phyloP scores from a whole-genome alignment of 108 stramenopile species.

The Nitzschia sp. region DNA sequence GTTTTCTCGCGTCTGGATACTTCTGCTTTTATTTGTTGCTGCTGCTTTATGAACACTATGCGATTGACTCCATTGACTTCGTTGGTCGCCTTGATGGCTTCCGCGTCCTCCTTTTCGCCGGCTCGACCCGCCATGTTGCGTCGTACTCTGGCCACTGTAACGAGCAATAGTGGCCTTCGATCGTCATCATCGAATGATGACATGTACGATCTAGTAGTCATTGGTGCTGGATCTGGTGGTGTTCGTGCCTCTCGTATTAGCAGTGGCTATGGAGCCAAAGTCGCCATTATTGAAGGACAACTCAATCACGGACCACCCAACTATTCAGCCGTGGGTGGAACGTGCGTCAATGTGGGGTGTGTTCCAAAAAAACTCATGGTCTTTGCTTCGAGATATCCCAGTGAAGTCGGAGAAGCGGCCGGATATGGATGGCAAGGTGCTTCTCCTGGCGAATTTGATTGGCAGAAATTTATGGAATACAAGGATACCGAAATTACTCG shows the following conservation, averaged over 20 bases:
- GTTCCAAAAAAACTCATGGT: conserved; percentile 67
- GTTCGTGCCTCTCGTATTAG: conserved; percentile 74
- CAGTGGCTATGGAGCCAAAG: conserved; percentile 84
- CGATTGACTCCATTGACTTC: conserved; percentile 10
- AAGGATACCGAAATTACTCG: conserved; percentile 65
- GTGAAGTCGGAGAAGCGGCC: conserved; percentile 49
- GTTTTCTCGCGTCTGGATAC: not conserved
- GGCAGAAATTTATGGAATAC: conserved; percentile 61
- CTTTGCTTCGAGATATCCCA: conserved; percentile 64
- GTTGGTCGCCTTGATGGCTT: conserved; percentile 2
- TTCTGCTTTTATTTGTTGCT: not conserved
- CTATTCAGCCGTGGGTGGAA: conserved; percentile 80
- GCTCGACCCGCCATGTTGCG: not conserved
- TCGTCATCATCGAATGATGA: not conserved
- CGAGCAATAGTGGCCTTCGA: not conserved
- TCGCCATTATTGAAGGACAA: conserved; percentile 82
- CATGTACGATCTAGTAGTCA: conserved; percentile 70
- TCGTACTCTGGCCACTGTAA: conserved; percentile 1
- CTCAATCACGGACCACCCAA: conserved; percentile 42
- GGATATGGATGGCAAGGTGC: conserved; percentile 74
- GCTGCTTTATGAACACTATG: not conserved
- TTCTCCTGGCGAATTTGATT: conserved; percentile 51
- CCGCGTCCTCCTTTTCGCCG: conserved; percentile 12
- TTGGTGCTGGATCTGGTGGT: conserved; percentile 80
- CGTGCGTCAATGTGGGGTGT: conserved; percentile 98